A percentile compares a stretch with the other conserved stretches of the same genome.
Conservation (phyloP, 2,329 filamentous ascomycete species). For the Cladosporium sp. region DNA sequence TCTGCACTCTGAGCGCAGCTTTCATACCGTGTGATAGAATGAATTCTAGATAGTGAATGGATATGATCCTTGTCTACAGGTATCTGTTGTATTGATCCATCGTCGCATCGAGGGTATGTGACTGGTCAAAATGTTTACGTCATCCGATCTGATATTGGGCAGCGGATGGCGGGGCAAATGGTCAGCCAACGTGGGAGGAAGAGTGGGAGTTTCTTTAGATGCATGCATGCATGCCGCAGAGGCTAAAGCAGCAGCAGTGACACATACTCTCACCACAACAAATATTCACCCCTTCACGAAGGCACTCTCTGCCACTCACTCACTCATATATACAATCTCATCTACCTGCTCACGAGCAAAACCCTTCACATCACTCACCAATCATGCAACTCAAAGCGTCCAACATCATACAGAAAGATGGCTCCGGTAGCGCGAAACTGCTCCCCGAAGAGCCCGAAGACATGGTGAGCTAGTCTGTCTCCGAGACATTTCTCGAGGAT, state of each 20-base stretch:
- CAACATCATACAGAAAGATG: conserved; percentile 58
- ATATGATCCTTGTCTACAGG: no score
- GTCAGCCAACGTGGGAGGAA: no score
- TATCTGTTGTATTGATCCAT: no score
- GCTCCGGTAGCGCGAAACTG: conserved; percentile 61
- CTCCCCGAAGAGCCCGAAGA: conserved; percentile 70
- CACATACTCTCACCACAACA: background rate
- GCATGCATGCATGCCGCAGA: background rate
- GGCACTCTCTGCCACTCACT: background rate
- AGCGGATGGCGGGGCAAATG: background rate
- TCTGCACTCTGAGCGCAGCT: background rate
- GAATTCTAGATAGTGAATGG: no score
- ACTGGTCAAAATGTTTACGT: conserved; percentile 5
- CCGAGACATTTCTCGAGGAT: background rate
- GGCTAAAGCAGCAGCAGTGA: background rate
- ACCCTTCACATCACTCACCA: background rate
- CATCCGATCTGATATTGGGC: background rate
- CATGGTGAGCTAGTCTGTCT: conserved; percentile 50
- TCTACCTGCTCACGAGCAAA: background rate
- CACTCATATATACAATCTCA: background rate
- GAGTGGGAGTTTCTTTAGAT: background rate
- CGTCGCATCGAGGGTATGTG: no score
- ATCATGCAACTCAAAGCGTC: conserved; percentile 63
- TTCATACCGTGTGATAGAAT: conserved; percentile 1
- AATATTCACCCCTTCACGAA: background rate